Evolutionary conservation across 1,284 basidiomycete species (phyloP), one percentile per base, ranked within the genome.

Genomic region (Naganishia sp.): DNA sequence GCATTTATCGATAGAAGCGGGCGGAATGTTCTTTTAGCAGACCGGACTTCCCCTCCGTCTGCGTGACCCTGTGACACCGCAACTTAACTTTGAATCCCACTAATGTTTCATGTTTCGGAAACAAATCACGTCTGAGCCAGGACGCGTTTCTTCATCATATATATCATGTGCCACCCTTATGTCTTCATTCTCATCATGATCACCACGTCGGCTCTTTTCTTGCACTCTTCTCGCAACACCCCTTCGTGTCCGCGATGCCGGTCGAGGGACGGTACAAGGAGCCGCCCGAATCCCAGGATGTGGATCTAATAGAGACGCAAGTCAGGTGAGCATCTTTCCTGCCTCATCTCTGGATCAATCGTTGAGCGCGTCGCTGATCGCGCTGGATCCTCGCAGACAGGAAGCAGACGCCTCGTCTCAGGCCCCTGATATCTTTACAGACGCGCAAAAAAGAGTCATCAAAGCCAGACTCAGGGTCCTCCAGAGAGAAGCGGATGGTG

Each of bases 251-350:
- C 48, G 21, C 23, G 36, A 61, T 61, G 59, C n/a, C 59, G n/a
- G 2, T 10, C 5, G 36, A 43, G n/a, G 48, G 11, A 43, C 48
- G 59, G 49, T 23, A 49, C 50, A n/a, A 50, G 7, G 59, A 61
- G 15, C 59, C 59, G 3, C 59, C 59, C 25, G 59, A 52, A 10
- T 61, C 59, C 13, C 59, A 61, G 45, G 48, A 61, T 28, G 36
- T 61, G 33, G 48, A 61, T 18, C 33, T 36, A 5, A 48, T 61
- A 21, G 59, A 23, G 42, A 25, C 59, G 11, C 59, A 61, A 43
- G 48, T 23, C 10, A 6, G n/a, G 59, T 61, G 23, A 21, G 59
- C 42, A 25, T 31, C 18, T 31, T n/a, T 42, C 39, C 11, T 49
- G 6, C 48, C n/a, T 39, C 13, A 9, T 39, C 13, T 39, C 13